Evolutionary conservation across 305 asterid species (phyloP), one percentile per base, ranked within the genome.

Genomic region (Fraxinus angustifolia): DNA sequence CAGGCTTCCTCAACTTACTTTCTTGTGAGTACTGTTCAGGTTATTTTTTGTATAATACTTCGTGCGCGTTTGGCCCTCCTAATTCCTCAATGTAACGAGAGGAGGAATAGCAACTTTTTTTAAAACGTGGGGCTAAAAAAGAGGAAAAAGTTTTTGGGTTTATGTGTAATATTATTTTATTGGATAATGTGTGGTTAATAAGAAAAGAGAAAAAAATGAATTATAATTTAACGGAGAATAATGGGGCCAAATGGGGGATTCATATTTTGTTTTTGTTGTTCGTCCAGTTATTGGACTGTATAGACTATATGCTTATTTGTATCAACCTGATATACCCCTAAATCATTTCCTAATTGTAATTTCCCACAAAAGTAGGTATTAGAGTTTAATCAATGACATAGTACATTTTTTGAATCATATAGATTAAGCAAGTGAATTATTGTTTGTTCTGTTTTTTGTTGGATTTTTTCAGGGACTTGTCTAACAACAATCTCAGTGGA

Each of bases 401-500:
- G 67, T 6, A 19, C 28, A 56, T 17, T 56, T 80, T 76, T 48
- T 67, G 80, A 81, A 79, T 73, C 50, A 65, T 80, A 36, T 30
- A 33, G 19, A 76, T 70, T 83, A 80, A 82, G 80, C 83, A 68
- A 72, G 67, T 84, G 85, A 82, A 84, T 83, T 28, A 78, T 75
- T 78, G n/a, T 35, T 76, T 82, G 36, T 85, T 79, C 31, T 86
- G 79, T 2, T 85, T 82, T 78, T 84, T 23, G 74, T 78, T 76
- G 65, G 16, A 67, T 76, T 70, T 84, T 84, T 83, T 83, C 94
- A 95, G 99, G 96, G 99, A 95, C 88, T 84, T 95, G 93, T 95
- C 99, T 76, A 94, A 83, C 96, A 95, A 95, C 88, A 92, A 94
- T 87, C 91, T 95, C 76, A 92, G 90, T 87, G 97, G 96, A 83